A percentile compares a stretch with the other conserved stretches of the same genome.
Conservation (phyloP, 768 basidiomycete species). For the Cystoderma amianthinum region DNA sequence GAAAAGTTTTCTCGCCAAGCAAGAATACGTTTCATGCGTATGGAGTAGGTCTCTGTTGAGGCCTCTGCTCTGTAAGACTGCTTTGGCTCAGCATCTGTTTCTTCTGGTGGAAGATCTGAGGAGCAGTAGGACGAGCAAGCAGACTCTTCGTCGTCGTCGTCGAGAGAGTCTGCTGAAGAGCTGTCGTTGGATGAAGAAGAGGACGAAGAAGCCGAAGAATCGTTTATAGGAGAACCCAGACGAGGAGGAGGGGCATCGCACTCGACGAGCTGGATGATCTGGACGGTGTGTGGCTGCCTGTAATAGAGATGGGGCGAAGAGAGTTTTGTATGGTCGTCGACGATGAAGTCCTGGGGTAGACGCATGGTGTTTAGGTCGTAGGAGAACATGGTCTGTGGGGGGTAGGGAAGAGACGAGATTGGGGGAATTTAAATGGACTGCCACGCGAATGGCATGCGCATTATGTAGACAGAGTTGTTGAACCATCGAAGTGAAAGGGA, state of each 20-base stretch:
- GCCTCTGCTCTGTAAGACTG: conserved; percentile 17
- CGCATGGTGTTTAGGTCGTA: conserved; percentile 11
- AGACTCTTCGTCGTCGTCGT: conserved; percentile 38
- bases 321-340: conserved; percentile 18
- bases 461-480: not conserved
- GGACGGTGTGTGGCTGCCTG: conserved; percentile 42
- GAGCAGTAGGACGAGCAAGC: conserved; percentile 67
- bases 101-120: conserved; percentile 40
- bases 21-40: conserved; percentile 60
- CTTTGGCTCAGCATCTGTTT: conserved; percentile 9
- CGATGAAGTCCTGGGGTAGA: conserved; percentile 16
- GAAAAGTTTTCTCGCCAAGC: conserved; percentile 62
- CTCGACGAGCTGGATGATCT: conserved; percentile 74
- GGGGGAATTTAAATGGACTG: conserved; percentile 8
- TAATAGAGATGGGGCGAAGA: conserved; percentile 34
- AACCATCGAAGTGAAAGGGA: not conserved
- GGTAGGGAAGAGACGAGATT: conserved; percentile 8
- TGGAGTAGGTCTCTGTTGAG: conserved; percentile 39
- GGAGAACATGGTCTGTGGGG: conserved; percentile 10
- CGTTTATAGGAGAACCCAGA: conserved; percentile 28
- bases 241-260: conserved; percentile 47
- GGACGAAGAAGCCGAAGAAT: conserved; percentile 27
- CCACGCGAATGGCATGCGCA: conserved; percentile 13
- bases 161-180: conserved; percentile 26
- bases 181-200: conserved; percentile 33